These are phyloP conservation scores for Epichloe sylvatica DNA, from an alignment of 2,329 filamentous ascomycete species.

Conservation along the genomic window DNA sequence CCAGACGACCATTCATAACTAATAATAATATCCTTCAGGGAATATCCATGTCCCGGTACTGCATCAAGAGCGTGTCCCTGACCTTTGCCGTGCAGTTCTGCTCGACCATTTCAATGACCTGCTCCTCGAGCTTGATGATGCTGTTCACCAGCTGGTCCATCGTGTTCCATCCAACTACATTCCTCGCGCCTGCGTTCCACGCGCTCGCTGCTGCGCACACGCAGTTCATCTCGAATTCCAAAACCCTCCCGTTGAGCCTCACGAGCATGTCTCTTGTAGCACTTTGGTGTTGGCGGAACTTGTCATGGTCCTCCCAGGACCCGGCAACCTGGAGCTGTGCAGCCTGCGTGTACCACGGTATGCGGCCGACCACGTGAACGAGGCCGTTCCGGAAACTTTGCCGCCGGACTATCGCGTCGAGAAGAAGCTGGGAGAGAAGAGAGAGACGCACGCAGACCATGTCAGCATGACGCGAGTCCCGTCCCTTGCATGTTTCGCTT, in stretches of 20 bases:
- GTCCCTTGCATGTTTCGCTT: not conserved
- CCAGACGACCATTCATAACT: not conserved
- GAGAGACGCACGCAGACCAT: not conserved
- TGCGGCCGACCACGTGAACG: slow-evolving; percentile 18
- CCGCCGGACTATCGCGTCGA: slow-evolving; percentile 21
- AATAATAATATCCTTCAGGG: not conserved
- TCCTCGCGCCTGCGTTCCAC: slow-evolving; percentile 23
- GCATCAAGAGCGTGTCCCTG: slow-evolving; percentile 8
- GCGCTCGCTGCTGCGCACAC: slow-evolving; percentile 24
- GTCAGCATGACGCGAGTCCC: not conserved
- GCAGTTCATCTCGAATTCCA: slow-evolving; percentile 27
- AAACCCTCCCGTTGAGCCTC: slow-evolving; percentile 17
- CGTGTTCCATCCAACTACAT: slow-evolving; percentile 22
- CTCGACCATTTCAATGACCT: slow-evolving; percentile 12
- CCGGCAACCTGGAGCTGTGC: slow-evolving; percentile 13
- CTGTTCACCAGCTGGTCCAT: slow-evolving; percentile 14
- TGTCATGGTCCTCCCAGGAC: slow-evolving; percentile 11
- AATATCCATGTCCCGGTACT: slow-evolving; percentile 7
- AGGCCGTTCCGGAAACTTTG: slow-evolving; percentile 18
- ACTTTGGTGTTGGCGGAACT: slow-evolving; percentile 12
- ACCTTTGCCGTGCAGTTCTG: slow-evolving; percentile 9
- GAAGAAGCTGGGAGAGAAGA: slow-evolving; percentile 15
- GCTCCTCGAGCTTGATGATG: slow-evolving; percentile 16
- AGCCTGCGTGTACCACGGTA: slow-evolving; percentile 22
- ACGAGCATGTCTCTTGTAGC: slow-evolving; percentile 13